Base-by-base conservation (phyloP, 306 rosid genomes). In the Malus sieversii region DNA sequence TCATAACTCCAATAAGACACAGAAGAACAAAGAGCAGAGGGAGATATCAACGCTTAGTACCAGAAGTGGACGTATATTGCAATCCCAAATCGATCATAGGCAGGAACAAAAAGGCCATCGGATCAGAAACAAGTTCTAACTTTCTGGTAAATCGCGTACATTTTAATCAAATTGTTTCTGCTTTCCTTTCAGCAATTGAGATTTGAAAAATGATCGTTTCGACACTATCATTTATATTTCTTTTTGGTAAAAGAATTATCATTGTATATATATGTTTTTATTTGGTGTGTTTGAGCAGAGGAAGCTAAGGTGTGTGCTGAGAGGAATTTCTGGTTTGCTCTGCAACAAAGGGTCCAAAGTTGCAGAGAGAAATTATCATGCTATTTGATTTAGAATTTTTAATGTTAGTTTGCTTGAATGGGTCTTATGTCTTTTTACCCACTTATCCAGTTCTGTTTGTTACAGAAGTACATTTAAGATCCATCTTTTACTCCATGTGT, bases 281-380 rank as follows among this genome's bases (percentile, higher is more conserved):
- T 4, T 59, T 77, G 12, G 9, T 46, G 46, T 30, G 4, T 29
- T n/a, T 25, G 52, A 63, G 79, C 86, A 88, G 93, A 71, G 68
- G 58, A 85, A 82, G 78, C 4, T 86, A 67, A 85, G 84, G 77
- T 62, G 44, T n/a, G 33, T 57, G 35, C 55, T 82, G 73, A 83
- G 70, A 77, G 85, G 75, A 14, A 22, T 88, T 10, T 66, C 70
- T 51, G 55, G 55, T 13, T 62, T 60, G 70, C 3, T 19, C 61
- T 86, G 78, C 79, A 58, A 77, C 44, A 66, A 74, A 20, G 70
- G 61, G 14, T 74, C 70, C 70, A 33, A 62, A 45, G 46, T 74
- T 62, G 70, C 52, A 19, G 46, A n/a, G 32, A 57, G 18, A 20
- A 35, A 46, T 16, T 16, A 51, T 48, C 55, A 30, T 29, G 82